phyloP scores from a whole-genome alignment of 176 grass and related monocot species.

The Musa itinerans region DNA sequence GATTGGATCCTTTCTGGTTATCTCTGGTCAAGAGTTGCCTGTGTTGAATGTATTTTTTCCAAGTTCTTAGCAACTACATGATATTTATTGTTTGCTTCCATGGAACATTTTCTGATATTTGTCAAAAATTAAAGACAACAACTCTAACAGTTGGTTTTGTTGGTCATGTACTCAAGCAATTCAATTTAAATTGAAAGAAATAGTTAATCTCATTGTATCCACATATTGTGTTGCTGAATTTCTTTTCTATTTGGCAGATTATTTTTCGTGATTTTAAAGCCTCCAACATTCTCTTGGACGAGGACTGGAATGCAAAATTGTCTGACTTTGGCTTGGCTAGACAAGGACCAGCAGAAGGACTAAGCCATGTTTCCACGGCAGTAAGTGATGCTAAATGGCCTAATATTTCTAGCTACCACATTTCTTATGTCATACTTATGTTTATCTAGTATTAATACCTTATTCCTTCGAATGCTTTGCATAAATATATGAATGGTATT shows the following conservation, averaged over 20 bases:
- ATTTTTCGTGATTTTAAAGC: constrained; percentile 97
- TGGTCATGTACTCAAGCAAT: too few relatives aligned
- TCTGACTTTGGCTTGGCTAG: constrained; percentile 97
- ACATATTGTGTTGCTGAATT: not conserved
- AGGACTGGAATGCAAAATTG: constrained; percentile 89
- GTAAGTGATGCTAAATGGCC: constrained; percentile 27
- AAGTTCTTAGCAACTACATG: not conserved
- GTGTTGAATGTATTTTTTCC: not conserved
- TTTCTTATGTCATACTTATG: too few relatives aligned
- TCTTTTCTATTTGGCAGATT: constrained; percentile 43
- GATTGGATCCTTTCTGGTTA: not conserved
- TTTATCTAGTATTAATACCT: too few relatives aligned
- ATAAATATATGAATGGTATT: too few relatives aligned
- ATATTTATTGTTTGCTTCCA: not conserved
- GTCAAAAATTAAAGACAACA: too few relatives aligned
- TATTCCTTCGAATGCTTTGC: too few relatives aligned
- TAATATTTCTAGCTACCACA: too few relatives aligned
- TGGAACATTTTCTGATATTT: not conserved
- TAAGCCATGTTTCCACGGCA: constrained; percentile 92
- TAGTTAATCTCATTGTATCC: not conserved
- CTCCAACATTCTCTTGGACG: constrained; percentile 86
- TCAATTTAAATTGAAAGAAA: too few relatives aligned
- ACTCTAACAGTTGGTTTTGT: too few relatives aligned
- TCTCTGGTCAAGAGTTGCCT: not conserved
- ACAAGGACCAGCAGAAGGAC: constrained; percentile 84